phyloP scores from a whole-genome alignment of 2,329 filamentous ascomycete genomes.

The Penicillium freii region DNA sequence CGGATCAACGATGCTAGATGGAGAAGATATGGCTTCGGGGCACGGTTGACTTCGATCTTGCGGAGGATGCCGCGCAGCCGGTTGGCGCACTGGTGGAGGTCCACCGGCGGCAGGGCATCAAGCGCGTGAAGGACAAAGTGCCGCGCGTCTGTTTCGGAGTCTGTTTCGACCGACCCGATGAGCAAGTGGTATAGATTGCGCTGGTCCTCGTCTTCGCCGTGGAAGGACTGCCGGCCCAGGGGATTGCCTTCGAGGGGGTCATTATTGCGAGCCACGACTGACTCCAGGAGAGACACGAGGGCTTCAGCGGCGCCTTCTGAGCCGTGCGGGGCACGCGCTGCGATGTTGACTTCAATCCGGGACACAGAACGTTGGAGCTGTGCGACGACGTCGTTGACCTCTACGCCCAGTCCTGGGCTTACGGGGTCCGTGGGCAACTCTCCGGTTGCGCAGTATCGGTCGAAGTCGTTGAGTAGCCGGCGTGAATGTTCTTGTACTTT shows the following conservation, averaged over 20 bases:
- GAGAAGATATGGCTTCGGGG: slow-evolving; percentile 37
- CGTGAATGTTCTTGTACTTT: slow-evolving; percentile 41
- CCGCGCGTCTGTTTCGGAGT: slow-evolving; percentile 25
- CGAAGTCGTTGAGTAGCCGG: slow-evolving; percentile 39
- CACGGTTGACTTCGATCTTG: slow-evolving; percentile 47
- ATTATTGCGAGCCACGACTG: slow-evolving; percentile 39
- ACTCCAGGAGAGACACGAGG: slow-evolving; percentile 39
- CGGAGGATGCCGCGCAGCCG: slow-evolving; percentile 33
- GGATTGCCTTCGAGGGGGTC: slow-evolving; percentile 39
- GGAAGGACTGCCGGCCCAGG: slow-evolving; percentile 35
- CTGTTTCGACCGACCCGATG: slow-evolving; percentile 35
- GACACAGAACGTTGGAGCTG: slow-evolving; percentile 32
- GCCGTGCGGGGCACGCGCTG: slow-evolving; percentile 36
- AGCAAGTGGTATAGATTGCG: slow-evolving; percentile 45
- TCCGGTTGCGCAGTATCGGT: slow-evolving; percentile 40
- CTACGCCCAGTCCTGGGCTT: slow-evolving; percentile 13
- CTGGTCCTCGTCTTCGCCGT: slow-evolving; percentile 41
- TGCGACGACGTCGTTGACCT: slow-evolving; percentile 34
- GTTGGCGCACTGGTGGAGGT: slow-evolving; percentile 31
- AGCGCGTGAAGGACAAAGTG: slow-evolving; percentile 43
- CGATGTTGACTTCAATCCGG: slow-evolving; percentile 35
- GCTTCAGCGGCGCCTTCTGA: slow-evolving; percentile 39
- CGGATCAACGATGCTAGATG: slow-evolving; percentile 35
- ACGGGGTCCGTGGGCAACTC: slow-evolving; percentile 22
- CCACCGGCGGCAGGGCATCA: slow-evolving; percentile 32